Conservation (phyloP, 2,329 filamentous ascomycete genomes). For the Dothideomycetes sp. region DNA sequence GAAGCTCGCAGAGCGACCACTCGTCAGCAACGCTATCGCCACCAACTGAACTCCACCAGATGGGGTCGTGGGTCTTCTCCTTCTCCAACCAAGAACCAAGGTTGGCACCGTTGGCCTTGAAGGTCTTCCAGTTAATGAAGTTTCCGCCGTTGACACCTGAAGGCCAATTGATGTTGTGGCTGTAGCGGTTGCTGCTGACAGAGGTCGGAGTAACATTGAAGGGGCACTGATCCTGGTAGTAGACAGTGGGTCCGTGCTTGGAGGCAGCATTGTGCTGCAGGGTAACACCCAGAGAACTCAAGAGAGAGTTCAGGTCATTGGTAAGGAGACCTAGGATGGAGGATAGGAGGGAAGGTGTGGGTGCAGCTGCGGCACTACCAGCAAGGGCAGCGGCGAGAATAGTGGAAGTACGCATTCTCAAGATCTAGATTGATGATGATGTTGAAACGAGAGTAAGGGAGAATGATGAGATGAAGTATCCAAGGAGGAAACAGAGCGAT, state of each 20-base stretch:
- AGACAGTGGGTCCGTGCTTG: constrained; percentile 5
- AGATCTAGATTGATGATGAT: not conserved
- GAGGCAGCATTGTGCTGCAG: constrained; percentile 7
- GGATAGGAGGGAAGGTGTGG: constrained; percentile 5
- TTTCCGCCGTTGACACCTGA: constrained; percentile 5
- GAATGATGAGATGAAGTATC: too few species aligned
- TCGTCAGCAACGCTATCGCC: constrained; percentile 19
- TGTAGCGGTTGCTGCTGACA: not conserved
- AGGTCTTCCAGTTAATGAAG: constrained; percentile 13
- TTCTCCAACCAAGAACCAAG: constrained; percentile 24
- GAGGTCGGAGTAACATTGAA: constrained; percentile 1
- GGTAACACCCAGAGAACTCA: constrained; percentile 7
- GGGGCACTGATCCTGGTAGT: constrained; percentile 8
- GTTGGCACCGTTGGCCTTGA: constrained; percentile 15
- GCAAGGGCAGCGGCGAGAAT: constrained; percentile 3
- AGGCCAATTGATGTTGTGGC: constrained; percentile 10
- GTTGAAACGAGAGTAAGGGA: not conserved
- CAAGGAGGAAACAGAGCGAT: too few species aligned
- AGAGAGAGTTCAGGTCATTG: constrained; percentile 7
- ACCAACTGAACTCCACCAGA: constrained; percentile 14
- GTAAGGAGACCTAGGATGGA: constrained; percentile 4
- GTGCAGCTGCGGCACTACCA: constrained; percentile 3
- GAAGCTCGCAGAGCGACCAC: constrained; percentile 22
- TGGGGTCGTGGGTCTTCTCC: constrained; percentile 12
- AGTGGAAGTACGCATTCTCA: constrained; percentile 3